Evolutionary conservation across 345 rosid genomes (phyloP), one percentile per base, ranked within the genome.

Genomic region (Salix purpurea): DNA sequence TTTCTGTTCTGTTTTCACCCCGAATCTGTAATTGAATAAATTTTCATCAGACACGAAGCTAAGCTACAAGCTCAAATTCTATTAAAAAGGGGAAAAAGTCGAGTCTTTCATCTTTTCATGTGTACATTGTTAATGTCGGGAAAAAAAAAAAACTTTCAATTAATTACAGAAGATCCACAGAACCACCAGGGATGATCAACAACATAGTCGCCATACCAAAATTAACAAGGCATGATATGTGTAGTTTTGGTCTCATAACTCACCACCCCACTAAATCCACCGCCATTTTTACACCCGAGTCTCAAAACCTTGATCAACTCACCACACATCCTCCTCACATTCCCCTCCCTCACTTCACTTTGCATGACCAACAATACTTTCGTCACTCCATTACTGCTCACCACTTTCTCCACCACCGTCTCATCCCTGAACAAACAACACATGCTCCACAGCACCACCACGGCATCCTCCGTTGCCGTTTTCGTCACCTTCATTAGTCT

Each of bases 161-260:
- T 52, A 26, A 15, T 18, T 52, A 26, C 71, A 54, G 28, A 32
- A 13, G 44, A 42, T 26, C n/a, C 65, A 42, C 40, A 36, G 36
- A 23, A 66, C 11, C 44, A 28, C 4, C 18, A 21, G 13, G 14
- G 26, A 23, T n/a, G 26, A 23, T n/a, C 62, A 4, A 7, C 50
- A 23, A 7, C 50, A 23, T 30, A 8, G 15, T 67, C 11, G 3
- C 4, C 54, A 30, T 36, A 11, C n/a, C 19, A 8, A 24, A 28
- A 5, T 73, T 84, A 87, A 71, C 79, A 85, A 30, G 88, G 90
- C 84, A 80, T 82, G 80, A 87, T 87, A 76, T 87, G 87, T 5
- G 87, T 76, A 30, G 88, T 85, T 58, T 73, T 85, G 23, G 87
- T 85, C 19, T 85, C 82, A 30, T 85, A 85, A 65, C 82, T 68